Base-by-base conservation (phyloP, 768 basidiomycete species). In the Tulasnella sp. region DNA sequence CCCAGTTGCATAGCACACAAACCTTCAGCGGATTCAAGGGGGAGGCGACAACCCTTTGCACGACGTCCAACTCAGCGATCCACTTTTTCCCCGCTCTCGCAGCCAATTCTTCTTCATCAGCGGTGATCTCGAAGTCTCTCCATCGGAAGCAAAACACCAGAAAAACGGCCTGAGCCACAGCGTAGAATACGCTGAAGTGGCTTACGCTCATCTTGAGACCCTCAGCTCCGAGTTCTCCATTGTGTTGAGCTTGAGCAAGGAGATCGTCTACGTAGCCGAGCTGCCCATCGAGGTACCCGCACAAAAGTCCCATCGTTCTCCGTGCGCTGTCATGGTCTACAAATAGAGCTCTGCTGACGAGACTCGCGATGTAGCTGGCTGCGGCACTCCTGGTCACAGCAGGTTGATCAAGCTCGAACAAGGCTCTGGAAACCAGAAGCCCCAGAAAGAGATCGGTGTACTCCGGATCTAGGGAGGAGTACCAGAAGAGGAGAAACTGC, bases 81-180 rank as follows among this genome's bases (percentile, higher is more conserved):
- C 97, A 99, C 79, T 89, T 90, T 75, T 86, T 88, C 16, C 75
- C 68, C 17, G 36, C 35, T 41, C 69, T 69, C 70, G 73, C 75
- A 34, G 76, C 77, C 29, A 78, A 73, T 26, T 79, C 82, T 41
- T 84, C 86, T 29, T 83, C 85, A 29, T 82, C 83, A 5, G 89
- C 90, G 16, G 86, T 84, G 66, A 76, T 66, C 47, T 75, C 74
- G 40, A 98, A 81, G 75, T 98, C 97, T 74, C 92, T 83, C 96
- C 96, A 98, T 12, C 97, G 84, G 81, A 98, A 99, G 80, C 97
- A 98, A 79, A 99, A 99, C 75, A 99, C 94, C 75, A 98, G 85
- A 78, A 99, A 95, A 9, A 95, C 87, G 0, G 95, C 90, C 77
- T 98, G 97, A 0, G 88, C 82, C 37, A 96, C 90, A 1, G 95